These are phyloP conservation scores for Candida sanyaensis DNA, from an alignment of 1,139 yeast species.

Conservation along the genomic window DNA sequence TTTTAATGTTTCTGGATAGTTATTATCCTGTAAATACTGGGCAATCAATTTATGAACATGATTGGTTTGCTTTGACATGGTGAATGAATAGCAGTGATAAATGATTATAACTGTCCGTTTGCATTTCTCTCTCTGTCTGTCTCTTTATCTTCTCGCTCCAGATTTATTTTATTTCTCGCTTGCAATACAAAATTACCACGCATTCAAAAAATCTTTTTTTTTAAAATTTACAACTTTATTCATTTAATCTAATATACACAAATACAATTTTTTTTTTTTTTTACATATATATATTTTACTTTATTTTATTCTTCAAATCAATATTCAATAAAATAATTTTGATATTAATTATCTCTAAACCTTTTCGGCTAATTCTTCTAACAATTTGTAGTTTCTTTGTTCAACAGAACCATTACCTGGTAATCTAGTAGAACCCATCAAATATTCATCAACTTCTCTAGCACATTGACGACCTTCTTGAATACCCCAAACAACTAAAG, in stretches of 20 bases:
- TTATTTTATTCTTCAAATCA: background rate
- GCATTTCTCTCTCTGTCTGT: too few species aligned
- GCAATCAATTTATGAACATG: constrained; percentile 47
- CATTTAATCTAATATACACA: too few species aligned
- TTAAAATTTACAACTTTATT: too few species aligned
- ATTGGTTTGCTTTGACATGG: constrained; percentile 3
- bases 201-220: too few species aligned
- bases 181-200: too few species aligned
- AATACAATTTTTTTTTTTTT: background rate
- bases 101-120: background rate
- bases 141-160: too few species aligned
- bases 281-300: too few species aligned
- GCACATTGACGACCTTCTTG: constrained; percentile 99
- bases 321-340: background rate
- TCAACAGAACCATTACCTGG: constrained; percentile 95
- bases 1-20: constrained; percentile 45
- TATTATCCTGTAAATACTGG: constrained; percentile 52
- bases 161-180: too few species aligned
- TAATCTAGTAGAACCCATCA: constrained; percentile 77
- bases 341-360: constrained; percentile 25
- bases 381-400: constrained; percentile 72
- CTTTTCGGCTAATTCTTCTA: constrained; percentile 73
- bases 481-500: constrained; percentile 98
- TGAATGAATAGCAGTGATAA: background rate
- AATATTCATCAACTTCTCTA: constrained; percentile 79